A percentile compares a stretch with the other conserved stretches of the same genome.
Conservation (phyloP, 2,329 filamentous ascomycete species). For the Hypoxylon rubiginosum region DNA sequence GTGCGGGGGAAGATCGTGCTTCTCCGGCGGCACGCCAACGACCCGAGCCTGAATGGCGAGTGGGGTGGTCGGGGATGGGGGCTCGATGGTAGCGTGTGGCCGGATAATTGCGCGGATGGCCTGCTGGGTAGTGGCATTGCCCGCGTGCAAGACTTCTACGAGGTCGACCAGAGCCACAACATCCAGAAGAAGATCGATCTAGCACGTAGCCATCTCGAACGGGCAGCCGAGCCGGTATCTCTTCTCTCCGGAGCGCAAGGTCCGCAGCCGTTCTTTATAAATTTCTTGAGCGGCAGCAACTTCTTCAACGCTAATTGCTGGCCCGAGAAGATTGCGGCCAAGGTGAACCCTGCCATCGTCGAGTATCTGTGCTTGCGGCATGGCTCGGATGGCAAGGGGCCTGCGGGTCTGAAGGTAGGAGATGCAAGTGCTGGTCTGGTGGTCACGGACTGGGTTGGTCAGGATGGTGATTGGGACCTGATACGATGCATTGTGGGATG, state of each 20-base stretch:
- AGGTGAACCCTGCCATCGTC: conserved; percentile 82
- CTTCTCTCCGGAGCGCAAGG: conserved; percentile 57
- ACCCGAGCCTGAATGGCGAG: conserved; percentile 65
- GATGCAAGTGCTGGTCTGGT: conserved; percentile 88
- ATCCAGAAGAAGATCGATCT: conserved; percentile 86
- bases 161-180: conserved; percentile 79
- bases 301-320: conserved; percentile 94
- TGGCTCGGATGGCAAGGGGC: conserved; percentile 65
- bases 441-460: conserved; percentile 93
- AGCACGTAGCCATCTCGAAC: conserved; percentile 80
- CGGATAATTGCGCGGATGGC: conserved; percentile 87
- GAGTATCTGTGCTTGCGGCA: conserved; percentile 73
- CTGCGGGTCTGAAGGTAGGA: conserved; percentile 66
- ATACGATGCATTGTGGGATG: conserved; percentile 89
- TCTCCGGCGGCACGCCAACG: conserved; percentile 81
- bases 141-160: conserved; percentile 95
- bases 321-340: conserved; percentile 91
- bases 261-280: conserved; percentile 80
- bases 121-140: conserved; percentile 77
- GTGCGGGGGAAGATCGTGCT: conserved; percentile 87
- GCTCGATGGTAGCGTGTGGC: conserved; percentile 78
- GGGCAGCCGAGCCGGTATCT: conserved; percentile 69
- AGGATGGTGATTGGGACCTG: conserved; percentile 90
- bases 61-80: conserved; percentile 67
- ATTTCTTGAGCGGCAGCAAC: conserved; percentile 91